Conservation (phyloP, 2,329 filamentous ascomycete genomes). For the Epichloe gansuensis region DNA sequence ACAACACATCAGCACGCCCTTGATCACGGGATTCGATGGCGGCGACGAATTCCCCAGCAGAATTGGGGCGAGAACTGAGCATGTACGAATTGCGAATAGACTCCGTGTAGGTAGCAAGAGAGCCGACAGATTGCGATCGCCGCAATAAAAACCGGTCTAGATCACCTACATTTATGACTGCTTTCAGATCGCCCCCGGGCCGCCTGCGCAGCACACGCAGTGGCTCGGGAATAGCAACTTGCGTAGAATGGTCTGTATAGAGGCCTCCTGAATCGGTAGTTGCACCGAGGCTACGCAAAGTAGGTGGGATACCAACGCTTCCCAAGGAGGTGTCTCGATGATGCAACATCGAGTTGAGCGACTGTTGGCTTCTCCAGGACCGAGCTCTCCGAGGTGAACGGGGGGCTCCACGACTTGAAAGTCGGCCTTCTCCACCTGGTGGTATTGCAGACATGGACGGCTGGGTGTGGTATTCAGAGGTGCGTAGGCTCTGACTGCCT, state of each 20-base stretch:
- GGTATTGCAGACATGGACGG: slow-evolving; percentile 18
- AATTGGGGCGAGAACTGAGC: slow-evolving; percentile 24
- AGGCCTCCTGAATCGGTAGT: slow-evolving; percentile 42
- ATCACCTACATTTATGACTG: slow-evolving; percentile 52
- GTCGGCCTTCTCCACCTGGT: slow-evolving; percentile 15
- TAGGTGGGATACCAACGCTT: slow-evolving; percentile 39
- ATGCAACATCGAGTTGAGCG: slow-evolving; percentile 37
- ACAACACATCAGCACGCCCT: slow-evolving; percentile 35
- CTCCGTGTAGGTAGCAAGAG: slow-evolving; percentile 46
- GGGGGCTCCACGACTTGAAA: slow-evolving; percentile 16
- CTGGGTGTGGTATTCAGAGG: slow-evolving; percentile 21
- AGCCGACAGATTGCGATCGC: slow-evolving; percentile 45
- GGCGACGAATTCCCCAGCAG: slow-evolving; percentile 13
- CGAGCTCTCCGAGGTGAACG: slow-evolving; percentile 30
- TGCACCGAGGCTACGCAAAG: slow-evolving; percentile 48
- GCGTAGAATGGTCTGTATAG: slow-evolving; percentile 29
- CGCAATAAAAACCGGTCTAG: slow-evolving; percentile 36
- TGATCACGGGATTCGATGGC: slow-evolving; percentile 11
- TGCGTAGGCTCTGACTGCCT: slow-evolving; percentile 12
- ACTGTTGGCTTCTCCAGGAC: slow-evolving; percentile 36
- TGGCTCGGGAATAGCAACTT: slow-evolving; percentile 32
- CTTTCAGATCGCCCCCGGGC: slow-evolving; percentile 63
- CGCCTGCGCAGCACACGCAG: slow-evolving; percentile 54
- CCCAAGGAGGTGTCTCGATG: slow-evolving; percentile 47
- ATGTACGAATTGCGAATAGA: slow-evolving; percentile 47